Evolutionary conservation across 768 basidiomycete genomes (phyloP), one percentile per base, ranked within the genome.

Genomic region (Trametes meyenii): DNA sequence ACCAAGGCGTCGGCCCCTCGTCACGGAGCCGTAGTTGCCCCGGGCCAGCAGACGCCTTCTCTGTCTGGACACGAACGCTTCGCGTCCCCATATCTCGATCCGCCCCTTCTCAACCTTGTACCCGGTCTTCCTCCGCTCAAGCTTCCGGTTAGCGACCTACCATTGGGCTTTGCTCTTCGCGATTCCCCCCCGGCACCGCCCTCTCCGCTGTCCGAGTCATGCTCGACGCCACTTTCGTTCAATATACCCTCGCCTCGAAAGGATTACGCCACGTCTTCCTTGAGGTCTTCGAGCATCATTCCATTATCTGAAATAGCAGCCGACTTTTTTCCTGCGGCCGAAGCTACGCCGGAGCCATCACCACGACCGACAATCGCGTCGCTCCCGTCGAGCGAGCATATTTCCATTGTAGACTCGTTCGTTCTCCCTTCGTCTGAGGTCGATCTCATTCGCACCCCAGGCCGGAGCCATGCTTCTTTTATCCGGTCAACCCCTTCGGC

Each of bases 351-450:
- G 0, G 36, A 44, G 36, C 43, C 33, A 5, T 52, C 54, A 2
- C 55, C 58, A 23, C 53, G 46, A 62, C 38, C 42, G 11, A 50
- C 33, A 21, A 61, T 58, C n/a, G 55, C 12, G 16, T 57, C 54
- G 17, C 40, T 55, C 46, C 21, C 52, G 48, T 33, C 53, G 38
- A 38, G 42, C 53, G 19, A 61, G 58, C 43, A 40, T 45, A 26
- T 60, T 23, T 55, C 46, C n/a, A 51, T 60, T 33, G 56, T 57
- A 3, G 71, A 72, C 49, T 72, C 71, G 2, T 64, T 67, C 13
- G 57, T 69, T 13, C 61, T 72, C 8, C 71, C 71, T 36, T 36
- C 68, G 5, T 21, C 40, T 2, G 57, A 44, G 10, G 16, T 19
- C 29, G 49, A 43, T 5, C 58, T 67, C 10, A 60, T 50, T 3